Base-by-base conservation (phyloP, 2,329 filamentous ascomycete species). In the Dactylella cylindrospora region DNA sequence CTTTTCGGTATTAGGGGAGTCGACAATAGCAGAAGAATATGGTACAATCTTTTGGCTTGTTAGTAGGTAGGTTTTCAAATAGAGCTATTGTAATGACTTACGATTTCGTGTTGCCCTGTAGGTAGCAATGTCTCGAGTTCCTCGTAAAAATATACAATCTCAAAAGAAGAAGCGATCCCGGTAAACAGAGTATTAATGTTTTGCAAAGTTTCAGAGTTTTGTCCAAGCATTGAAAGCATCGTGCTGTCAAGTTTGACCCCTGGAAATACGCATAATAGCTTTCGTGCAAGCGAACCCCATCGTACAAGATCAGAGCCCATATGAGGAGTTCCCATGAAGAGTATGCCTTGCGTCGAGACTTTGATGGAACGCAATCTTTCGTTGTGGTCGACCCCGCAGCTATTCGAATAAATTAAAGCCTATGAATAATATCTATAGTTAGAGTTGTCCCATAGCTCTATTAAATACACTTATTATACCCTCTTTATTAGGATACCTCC, bases 301-400 rank as follows among this genome's bases (percentile, higher is more conserved):
- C 80, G 78, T 1, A 85, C 85, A 1, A 84, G 73, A 65, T 84
- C 83, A 1, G 84, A 82, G 6, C 85, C 86, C 13, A 78, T 81
- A 70, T 90, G 86, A 5, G 86, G 86, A 10, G 86, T 90, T 10
- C 86, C 86, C 22, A 90, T 77, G 70, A 90, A 90, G 26, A 90
- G 77, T 54, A 90, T 80, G 19, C 83, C 86, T 68, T 84, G 90
- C 0, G 86, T 90, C 0, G 66, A 67, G 23, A 67, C 65, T 36
- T 64, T 67, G 35, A 69, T 69, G 12, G 67, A 68, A 9, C 68
- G 67, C 3, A 69, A 61, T n/a, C 67, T 61, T 38, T 61, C 47
- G 46, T 69, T 69, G 32, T 69, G 68, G 28, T 64, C 64, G 23
- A 68, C 66, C 31, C 66, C 67, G 25, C 61, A 68, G 28, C 46